Percentiles rank a stretch among this genome's conserved stretches.
phyloP scores from a whole-genome alignment of 148 eudicot species.

The Selenicereus undatus region DNA sequence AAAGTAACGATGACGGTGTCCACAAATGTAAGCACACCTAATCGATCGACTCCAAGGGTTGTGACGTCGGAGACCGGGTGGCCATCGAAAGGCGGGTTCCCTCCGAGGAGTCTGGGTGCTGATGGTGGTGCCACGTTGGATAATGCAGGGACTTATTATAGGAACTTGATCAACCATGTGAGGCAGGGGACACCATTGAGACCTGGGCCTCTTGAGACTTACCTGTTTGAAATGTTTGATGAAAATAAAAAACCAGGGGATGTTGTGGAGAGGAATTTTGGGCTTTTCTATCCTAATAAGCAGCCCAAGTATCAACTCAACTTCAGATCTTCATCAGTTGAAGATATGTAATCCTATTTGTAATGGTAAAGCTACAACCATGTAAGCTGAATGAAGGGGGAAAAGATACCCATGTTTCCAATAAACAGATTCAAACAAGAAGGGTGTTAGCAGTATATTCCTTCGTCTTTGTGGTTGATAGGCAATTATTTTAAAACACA shows the following conservation, averaged over 20 bases:
- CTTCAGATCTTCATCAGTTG: neutral
- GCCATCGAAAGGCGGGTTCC: neutral
- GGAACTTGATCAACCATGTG: slow-evolving; percentile 3
- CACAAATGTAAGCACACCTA: neutral
- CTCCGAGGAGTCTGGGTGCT: too few relatives aligned
- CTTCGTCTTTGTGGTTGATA: too few relatives aligned
- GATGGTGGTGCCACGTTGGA: neutral
- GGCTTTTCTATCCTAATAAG: slow-evolving; percentile 31
- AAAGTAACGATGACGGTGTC: neutral
- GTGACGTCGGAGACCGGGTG: neutral
- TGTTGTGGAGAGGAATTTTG: slow-evolving; percentile 36
- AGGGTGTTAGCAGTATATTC: too few relatives aligned
- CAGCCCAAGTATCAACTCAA: slow-evolving; percentile 30
- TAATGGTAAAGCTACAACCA: too few relatives aligned
- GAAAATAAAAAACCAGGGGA: slow-evolving; percentile 32
- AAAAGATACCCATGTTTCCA: too few relatives aligned
- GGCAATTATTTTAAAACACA: too few relatives aligned
- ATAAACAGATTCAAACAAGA: too few relatives aligned
- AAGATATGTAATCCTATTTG: too few relatives aligned
- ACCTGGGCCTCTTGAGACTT: slow-evolving; percentile 23
- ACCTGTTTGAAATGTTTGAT: slow-evolving; percentile 41
- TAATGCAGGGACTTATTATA: neutral
- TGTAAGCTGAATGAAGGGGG: too few relatives aligned
- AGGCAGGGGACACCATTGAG: slow-evolving; percentile 19
- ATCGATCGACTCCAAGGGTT: neutral